Conservation (phyloP, 129 eudicot species). For the Tagetes patula region DNA sequence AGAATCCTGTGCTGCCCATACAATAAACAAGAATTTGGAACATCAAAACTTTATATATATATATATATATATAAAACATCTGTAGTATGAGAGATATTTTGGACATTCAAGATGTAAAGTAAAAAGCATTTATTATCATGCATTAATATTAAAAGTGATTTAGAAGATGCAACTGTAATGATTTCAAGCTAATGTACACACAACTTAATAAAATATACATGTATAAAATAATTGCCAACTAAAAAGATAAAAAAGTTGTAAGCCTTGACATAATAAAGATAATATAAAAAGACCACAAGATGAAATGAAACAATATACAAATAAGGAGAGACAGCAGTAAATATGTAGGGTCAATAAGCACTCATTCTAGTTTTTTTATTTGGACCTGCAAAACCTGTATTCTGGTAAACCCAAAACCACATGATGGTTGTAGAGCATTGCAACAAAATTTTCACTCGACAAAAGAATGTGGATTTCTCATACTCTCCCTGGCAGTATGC, state of each 20-base stretch:
- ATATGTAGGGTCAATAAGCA: no score
- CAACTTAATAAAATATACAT: no score
- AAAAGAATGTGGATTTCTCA: no score
- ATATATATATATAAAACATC: background rate
- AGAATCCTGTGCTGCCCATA: conserved; percentile 96
- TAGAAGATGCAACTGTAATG: background rate
- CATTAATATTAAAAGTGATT: background rate
- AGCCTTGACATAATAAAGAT: no score
- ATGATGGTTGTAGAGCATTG: no score
- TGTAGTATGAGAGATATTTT: conserved; percentile 5
- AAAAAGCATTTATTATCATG: background rate
- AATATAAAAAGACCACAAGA: background rate
- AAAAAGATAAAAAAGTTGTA: no score
- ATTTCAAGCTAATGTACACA: no score
- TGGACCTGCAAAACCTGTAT: background rate
- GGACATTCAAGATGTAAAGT: conserved; percentile 9
- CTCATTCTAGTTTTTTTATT: background rate
- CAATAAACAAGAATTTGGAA: conserved; percentile 42
- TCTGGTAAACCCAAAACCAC: background rate
- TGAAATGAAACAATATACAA: background rate
- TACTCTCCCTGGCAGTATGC: background rate
- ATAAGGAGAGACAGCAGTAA: background rate
- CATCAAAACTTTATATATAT: conserved; percentile 9
- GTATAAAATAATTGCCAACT: no score
- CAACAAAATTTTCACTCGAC: no score